Base-by-base conservation (phyloP, 106 monocot genomes). In the Dendrobium huoshanense region DNA sequence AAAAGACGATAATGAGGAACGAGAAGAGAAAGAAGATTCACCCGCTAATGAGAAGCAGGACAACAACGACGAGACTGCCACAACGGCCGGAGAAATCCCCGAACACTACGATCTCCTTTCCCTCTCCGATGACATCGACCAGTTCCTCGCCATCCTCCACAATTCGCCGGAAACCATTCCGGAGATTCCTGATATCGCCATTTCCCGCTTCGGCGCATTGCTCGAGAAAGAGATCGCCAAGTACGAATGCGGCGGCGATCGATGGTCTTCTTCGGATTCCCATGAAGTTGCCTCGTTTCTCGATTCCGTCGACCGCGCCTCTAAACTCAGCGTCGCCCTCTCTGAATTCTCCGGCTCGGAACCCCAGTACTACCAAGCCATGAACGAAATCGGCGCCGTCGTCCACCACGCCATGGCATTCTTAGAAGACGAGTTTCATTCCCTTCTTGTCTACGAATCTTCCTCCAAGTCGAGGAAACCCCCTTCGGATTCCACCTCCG, bases 381-480 rank as follows among this genome's bases (percentile, higher is more conserved):
- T 81, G 59, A 77, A 77, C 67, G 78, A 41, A 6, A 59, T 83
- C 24, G 75, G 85, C 11, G 9, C 80, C 37, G 75, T 82, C 33
- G 78, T 85, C 29, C 92, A 92, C 45, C 85, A 78, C 6, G 80
- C 84, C 73, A 92, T 92, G 92, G 40, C 85, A 2, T 92, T 87
- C 83, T 79, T 92, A 4, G 92, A 92, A 55, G 92, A 92, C 40
- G 92, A 89, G 59, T 86, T 92, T 84, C 85, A 81, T 40, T 47
- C 83, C 31, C 77, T 92, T 25, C 85, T 92, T 1, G 82, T 83
- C 15, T 87, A 86, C 2, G n/a, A 64, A 0, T 15, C 51, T 51
- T 51, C 51, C 13, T 61, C 37, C 31, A 65, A 29, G 49, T 18
- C 81, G n/a, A 51, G 2, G n/a, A 41, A 19, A 41, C 70, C 40